A percentile compares a stretch with the other conserved stretches of the same genome.
Evolutionary conservation across 768 basidiomycete genomes (phyloP).

Genomic region (Tricholoma hemisulphureum): DNA sequence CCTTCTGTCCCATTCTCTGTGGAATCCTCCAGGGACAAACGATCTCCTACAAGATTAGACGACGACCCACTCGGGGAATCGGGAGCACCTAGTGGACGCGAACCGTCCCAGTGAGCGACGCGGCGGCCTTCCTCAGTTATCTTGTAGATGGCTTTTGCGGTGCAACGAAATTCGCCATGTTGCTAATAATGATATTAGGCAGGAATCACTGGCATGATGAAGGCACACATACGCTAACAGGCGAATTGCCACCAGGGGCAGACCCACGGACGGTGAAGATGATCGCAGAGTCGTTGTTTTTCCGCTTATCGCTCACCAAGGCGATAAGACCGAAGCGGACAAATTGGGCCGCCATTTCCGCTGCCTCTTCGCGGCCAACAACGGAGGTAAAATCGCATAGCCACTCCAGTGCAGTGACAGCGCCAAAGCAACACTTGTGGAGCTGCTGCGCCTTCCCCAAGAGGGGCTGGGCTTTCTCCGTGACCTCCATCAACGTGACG

Average conservation of each 20-base stretch:
- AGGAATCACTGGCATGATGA: constrained; percentile 8
- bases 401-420: constrained; percentile 91
- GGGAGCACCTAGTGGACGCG: constrained; percentile 35
- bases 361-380: constrained; percentile 92
- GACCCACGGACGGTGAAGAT: constrained; percentile 89
- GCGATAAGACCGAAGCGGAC: constrained; percentile 90
- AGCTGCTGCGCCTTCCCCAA: constrained; percentile 44
- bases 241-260: constrained; percentile 70
- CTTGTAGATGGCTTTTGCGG: constrained; percentile 91
- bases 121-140: constrained; percentile 90
- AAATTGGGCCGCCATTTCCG: constrained; percentile 97
- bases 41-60: constrained; percentile 56
- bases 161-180: constrained; percentile 95
- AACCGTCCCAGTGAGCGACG: constrained; percentile 79
- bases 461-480: constrained; percentile 61
- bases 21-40: constrained; percentile 60
- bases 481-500: constrained; percentile 65
- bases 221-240: constrained; percentile 58
- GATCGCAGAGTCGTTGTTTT: constrained; percentile 88
- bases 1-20: constrained; percentile 29
- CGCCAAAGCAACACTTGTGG: constrained; percentile 79
- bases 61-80: constrained; percentile 69
- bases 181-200: constrained; percentile 48
- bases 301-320: constrained; percentile 87
- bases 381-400: constrained; percentile 96